Conservation (phyloP, 768 basidiomycete genomes). For the Pisolithus microcarpus region DNA sequence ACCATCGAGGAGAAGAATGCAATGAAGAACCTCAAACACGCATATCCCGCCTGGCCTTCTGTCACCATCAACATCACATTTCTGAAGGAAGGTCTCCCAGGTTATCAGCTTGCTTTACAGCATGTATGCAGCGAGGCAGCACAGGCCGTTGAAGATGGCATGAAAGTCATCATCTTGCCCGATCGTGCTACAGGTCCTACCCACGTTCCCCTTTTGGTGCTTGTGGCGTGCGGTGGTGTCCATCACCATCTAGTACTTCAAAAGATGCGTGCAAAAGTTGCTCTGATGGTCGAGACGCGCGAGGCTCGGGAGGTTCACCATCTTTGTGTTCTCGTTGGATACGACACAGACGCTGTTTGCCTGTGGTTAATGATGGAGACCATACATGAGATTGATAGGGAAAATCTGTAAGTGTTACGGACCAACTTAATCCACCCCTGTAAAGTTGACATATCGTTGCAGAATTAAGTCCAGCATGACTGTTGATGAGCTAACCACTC, state of each 20-base stretch:
- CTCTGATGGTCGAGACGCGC: conserved; percentile 93
- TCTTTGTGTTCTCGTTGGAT: conserved; percentile 91
- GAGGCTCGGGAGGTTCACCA: conserved; percentile 96
- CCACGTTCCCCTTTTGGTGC: conserved; percentile 81
- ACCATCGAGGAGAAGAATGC: too few relatives aligned
- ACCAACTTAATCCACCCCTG: not conserved
- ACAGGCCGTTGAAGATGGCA: conserved; percentile 89
- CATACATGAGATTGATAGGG: conserved; percentile 83
- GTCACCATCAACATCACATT: too few relatives aligned
- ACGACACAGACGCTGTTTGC: conserved; percentile 95
- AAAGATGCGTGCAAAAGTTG: conserved; percentile 91
- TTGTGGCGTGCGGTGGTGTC: conserved; percentile 91
- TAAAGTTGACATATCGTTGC: conserved; percentile 9
- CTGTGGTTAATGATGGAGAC: conserved; percentile 95
- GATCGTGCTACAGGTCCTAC: conserved; percentile 74
- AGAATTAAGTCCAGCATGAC: conserved; percentile 81
- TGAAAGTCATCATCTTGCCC: conserved; percentile 89
- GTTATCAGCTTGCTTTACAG: not conserved
- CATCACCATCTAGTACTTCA: conserved; percentile 88
- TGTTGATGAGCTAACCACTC: conserved; percentile 65
- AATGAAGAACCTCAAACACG: too few relatives aligned
- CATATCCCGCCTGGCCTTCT: too few relatives aligned
- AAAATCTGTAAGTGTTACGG: conserved; percentile 68
- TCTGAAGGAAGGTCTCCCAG: too few relatives aligned
- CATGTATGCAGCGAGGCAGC: conserved; percentile 87